Conservation (phyloP, 345 rosid species). For the Reutealis trisperma region DNA sequence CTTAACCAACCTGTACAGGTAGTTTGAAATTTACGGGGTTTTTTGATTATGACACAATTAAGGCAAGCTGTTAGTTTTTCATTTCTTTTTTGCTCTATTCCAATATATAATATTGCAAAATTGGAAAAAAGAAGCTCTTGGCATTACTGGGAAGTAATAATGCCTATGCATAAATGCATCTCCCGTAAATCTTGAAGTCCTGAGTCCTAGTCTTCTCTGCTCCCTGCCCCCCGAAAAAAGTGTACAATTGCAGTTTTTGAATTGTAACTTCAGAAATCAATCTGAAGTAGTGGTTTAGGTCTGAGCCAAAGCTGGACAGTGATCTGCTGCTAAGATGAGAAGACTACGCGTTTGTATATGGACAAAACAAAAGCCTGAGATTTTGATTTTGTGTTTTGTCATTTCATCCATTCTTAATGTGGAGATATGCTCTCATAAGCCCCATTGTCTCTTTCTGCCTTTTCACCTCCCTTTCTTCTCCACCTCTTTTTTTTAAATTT, state of each 20-base stretch:
- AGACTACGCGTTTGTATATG: neutral
- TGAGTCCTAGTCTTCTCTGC: neutral
- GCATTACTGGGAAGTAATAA: neutral
- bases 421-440: neutral
- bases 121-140: neutral
- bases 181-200: neutral
- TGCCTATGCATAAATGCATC: neutral
- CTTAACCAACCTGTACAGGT: neutral
- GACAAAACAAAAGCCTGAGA: neutral
- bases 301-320: too few relatives aligned
- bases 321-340: neutral
- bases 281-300: neutral
- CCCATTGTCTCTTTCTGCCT: too few relatives aligned
- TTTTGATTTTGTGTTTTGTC: neutral
- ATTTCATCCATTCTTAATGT: neutral
- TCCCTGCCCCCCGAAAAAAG: neutral
- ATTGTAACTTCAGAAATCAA: neutral
- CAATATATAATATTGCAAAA: neutral
- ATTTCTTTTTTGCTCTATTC: neutral
- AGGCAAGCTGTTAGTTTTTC: neutral
- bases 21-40: neutral
- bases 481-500: too few relatives aligned
- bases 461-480: too few relatives aligned
- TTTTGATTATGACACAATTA: too few relatives aligned
- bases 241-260: neutral